Conservation (phyloP, 2,329 filamentous ascomycete genomes). For the Fusarium sororula region DNA sequence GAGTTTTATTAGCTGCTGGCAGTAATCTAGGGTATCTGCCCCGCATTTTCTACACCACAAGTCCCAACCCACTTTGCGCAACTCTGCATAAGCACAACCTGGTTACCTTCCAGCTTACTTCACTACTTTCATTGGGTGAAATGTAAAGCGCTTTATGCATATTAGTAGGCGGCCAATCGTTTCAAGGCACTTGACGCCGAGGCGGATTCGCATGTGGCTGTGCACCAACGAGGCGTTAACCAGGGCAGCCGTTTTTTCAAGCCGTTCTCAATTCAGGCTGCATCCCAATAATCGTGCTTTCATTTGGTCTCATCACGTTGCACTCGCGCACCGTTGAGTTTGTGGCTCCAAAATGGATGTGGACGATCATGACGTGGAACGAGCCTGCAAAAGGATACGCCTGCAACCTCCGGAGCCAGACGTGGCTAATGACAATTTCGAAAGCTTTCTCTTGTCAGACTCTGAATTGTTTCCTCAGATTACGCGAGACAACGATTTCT, state of each 20-base stretch:
- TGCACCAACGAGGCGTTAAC: not conserved
- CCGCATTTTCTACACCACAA: too few relatives aligned
- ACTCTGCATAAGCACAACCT: too few relatives aligned
- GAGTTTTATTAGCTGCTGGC: too few relatives aligned
- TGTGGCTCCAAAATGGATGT: not conserved
- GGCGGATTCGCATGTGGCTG: not conserved
- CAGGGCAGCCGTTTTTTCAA: not conserved
- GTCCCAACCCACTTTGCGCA: too few relatives aligned
- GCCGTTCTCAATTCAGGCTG: not conserved
- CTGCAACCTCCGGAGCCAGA: not conserved
- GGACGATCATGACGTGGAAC: not conserved
- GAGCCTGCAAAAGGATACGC: not conserved
- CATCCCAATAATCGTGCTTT: not conserved
- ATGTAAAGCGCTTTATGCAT: too few relatives aligned
- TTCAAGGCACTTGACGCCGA: not conserved
- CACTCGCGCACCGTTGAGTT: accelerated
- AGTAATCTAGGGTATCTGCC: too few relatives aligned
- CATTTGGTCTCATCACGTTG: accelerated
- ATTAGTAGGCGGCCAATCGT: not conserved
- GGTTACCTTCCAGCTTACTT: too few relatives aligned
- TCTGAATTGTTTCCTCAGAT: accelerated
- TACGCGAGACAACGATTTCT: accelerated
- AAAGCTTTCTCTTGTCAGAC: not conserved
- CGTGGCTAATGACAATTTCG: accelerated
- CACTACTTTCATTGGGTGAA: too few relatives aligned